phyloP scores from a whole-genome alignment of 2,329 filamentous ascomycete species.

The Juglanconis oblonga region DNA sequence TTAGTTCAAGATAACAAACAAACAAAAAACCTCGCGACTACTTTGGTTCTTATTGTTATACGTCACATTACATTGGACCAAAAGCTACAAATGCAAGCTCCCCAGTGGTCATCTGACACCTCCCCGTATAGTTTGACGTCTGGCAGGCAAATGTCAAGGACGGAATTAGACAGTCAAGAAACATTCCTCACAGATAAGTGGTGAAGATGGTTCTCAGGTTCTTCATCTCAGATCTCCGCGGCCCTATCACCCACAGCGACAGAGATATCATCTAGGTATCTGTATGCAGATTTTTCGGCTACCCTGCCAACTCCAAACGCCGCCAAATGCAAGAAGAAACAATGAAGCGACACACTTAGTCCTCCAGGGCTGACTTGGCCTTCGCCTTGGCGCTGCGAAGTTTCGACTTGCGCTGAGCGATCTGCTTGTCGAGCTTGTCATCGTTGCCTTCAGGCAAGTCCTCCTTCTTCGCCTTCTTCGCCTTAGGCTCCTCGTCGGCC shows the following conservation, averaged over 20 bases:
- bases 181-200: too few relatives aligned
- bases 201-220: neutral
- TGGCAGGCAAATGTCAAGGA: too few relatives aligned
- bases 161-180: too few relatives aligned
- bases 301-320: constrained; percentile 9
- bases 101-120: too few relatives aligned
- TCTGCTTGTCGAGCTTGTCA: constrained; percentile 54
- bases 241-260: neutral
- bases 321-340: constrained; percentile 19
- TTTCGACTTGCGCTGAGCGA: constrained; percentile 55
- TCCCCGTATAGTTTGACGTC: too few relatives aligned
- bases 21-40: too few relatives aligned
- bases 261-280: constrained; percentile 1
- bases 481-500: constrained; percentile 23
- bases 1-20: too few relatives aligned
- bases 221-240: neutral
- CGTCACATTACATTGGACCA: too few relatives aligned
- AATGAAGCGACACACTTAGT: constrained; percentile 26
- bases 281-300: neutral
- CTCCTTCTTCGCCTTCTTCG: constrained; percentile 25
- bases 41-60: too few relatives aligned
- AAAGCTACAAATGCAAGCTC: too few relatives aligned
- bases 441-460: constrained; percentile 44
- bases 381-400: constrained; percentile 58
- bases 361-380: constrained; percentile 50